A percentile compares a stretch with the other conserved stretches of the same genome.
phyloP scores from a whole-genome alignment of 1,139 yeast genomes.

The Geotrichum phurueaensis region DNA sequence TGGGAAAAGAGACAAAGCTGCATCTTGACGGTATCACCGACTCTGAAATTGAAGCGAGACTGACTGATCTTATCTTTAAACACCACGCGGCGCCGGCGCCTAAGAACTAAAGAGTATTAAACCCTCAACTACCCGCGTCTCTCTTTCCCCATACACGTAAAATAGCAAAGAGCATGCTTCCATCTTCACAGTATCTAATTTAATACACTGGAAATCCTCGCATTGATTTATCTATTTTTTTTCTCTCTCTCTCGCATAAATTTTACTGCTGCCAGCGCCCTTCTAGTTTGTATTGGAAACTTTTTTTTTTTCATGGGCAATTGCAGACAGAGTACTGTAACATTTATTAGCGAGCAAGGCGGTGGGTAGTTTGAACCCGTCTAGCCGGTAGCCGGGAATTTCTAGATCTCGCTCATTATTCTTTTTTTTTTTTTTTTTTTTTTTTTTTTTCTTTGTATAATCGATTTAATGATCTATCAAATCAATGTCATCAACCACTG shows the following conservation, averaged over 20 bases:
- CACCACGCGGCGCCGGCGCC: background rate
- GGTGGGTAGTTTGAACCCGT: no score
- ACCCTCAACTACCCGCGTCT: background rate
- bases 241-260: background rate
- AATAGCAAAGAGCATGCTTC: background rate
- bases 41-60: slow-evolving; percentile 1
- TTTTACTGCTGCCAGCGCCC: no score
- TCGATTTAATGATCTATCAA: no score
- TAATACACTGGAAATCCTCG: background rate
- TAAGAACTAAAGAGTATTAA: background rate
- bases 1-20: slow-evolving; percentile 32
- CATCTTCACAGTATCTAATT: background rate
- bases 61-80: slow-evolving; percentile 1
- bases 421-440: no score
- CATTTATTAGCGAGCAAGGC: no score
- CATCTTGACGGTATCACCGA: slow-evolving; percentile 29
- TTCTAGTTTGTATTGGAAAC: no score
- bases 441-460: no score
- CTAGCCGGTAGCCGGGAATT: no score
- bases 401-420: no score
- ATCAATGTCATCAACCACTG: no score
- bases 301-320: no score
- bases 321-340: no score
- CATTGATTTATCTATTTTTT: background rate
- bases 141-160: background rate